phyloP scores from a whole-genome alignment of 306 rosid genomes.

The Glycyrrhiza uralensis region DNA sequence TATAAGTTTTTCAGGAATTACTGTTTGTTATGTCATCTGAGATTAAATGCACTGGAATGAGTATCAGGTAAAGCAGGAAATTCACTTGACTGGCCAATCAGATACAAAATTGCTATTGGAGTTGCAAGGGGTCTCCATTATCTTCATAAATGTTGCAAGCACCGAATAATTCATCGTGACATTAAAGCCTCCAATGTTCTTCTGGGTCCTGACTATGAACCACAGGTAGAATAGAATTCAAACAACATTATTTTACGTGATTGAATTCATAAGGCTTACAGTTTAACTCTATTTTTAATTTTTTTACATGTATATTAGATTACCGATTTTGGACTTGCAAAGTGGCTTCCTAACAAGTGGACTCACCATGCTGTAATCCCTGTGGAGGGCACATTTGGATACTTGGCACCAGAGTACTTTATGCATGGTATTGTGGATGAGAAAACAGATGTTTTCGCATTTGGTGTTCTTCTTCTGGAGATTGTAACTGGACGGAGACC shows the following conservation, averaged over 20 bases:
- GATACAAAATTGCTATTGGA: constrained; percentile 82
- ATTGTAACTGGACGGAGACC: constrained; percentile 85
- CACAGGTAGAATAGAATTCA: constrained; percentile 54
- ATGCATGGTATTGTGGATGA: constrained; percentile 96
- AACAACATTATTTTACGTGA: not conserved
- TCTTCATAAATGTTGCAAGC: constrained; percentile 89
- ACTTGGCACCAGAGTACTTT: constrained; percentile 87
- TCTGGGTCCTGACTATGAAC: constrained; percentile 90
- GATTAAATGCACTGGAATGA: constrained; percentile 1
- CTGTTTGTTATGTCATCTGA: not conserved
- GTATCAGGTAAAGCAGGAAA: constrained; percentile 52
- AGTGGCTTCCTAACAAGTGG: constrained; percentile 99
- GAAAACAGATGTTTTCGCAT: constrained; percentile 82
- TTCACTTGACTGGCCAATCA: constrained; percentile 66
- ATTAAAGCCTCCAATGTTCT: constrained; percentile 94
- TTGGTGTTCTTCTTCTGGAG: constrained; percentile 85
- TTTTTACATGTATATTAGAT: constrained; percentile 43
- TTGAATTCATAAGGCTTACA: not conserved
- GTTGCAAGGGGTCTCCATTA: constrained; percentile 90
- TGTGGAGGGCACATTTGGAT: constrained; percentile 95
- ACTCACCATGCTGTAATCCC: constrained; percentile 91
- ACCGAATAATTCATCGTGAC: constrained; percentile 86
- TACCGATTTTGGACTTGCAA: constrained; percentile 91
- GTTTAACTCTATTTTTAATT: no score
- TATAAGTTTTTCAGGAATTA: not conserved